Percentiles rank a stretch among this genome's conserved stretches.
phyloP scores from a whole-genome alignment of 805 yeast genomes.

The Kuraishia molischiana region DNA sequence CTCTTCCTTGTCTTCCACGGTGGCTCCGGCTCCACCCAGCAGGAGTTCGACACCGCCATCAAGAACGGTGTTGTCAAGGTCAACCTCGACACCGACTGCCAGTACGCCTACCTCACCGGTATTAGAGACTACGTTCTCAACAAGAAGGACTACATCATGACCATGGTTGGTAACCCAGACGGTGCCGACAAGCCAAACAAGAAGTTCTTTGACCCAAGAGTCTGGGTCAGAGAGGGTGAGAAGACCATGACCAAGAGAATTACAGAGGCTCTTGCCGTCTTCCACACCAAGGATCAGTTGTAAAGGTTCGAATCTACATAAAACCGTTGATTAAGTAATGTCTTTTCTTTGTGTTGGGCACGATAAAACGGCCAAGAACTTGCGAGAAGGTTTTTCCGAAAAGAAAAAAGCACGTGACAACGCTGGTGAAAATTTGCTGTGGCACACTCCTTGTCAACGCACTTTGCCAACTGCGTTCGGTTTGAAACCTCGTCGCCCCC shows the following conservation, averaged over 20 bases:
- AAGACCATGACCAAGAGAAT: slow-evolving; percentile 92
- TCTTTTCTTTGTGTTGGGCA: too few species aligned
- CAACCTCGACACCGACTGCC: slow-evolving; percentile 98
- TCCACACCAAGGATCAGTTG: slow-evolving; percentile 69
- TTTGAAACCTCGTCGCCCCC: too few species aligned
- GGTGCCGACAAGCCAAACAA: slow-evolving; percentile 99
- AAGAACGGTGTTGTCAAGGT: slow-evolving; percentile 95
- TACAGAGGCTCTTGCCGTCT: slow-evolving; percentile 70
- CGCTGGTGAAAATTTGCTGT: too few species aligned
- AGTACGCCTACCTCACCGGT: slow-evolving; percentile 94
- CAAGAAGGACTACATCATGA: slow-evolving; percentile 89
- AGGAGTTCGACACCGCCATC: slow-evolving; percentile 88
- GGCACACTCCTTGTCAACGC: too few species aligned
- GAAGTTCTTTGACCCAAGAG: slow-evolving; percentile 99
- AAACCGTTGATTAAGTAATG: too few species aligned
- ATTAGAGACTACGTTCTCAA: slow-evolving; percentile 92
- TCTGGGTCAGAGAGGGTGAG: slow-evolving; percentile 99
- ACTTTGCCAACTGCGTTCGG: too few species aligned
- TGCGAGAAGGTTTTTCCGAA: too few species aligned
- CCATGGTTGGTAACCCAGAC: slow-evolving; percentile 97
- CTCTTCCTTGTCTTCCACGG: slow-evolving; percentile 99
- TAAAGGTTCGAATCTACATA: too few species aligned
- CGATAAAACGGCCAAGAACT: too few species aligned
- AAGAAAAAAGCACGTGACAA: too few species aligned
- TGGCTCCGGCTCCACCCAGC: slow-evolving; percentile 95